Evolutionary conservation across 148 eudicot genomes (phyloP).

Genomic region (Cornus suecica): DNA sequence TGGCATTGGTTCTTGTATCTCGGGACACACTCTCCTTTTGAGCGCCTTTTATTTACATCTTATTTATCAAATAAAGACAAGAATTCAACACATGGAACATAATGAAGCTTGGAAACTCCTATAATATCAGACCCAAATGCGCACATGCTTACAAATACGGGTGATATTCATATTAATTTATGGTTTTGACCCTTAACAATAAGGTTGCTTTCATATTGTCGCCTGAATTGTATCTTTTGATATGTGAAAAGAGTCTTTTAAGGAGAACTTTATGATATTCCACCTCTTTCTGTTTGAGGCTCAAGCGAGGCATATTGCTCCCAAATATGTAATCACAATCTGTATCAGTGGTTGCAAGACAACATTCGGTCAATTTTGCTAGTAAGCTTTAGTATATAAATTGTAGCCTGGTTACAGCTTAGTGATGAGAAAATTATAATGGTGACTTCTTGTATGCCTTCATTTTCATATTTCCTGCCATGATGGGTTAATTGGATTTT

Average conservation of each 20-base stretch:
- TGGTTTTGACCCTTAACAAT: neutral
- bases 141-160: neutral
- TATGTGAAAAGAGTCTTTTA: neutral
- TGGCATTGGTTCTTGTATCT: no score
- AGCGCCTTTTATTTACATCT: no score
- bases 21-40: no score
- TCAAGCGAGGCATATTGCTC: neutral
- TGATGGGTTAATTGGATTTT: neutral
- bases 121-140: neutral
- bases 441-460: neutral
- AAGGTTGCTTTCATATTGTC: neutral
- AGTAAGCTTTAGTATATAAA: neutral
- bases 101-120: no score
- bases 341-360: neutral
- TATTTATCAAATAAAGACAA: no score
- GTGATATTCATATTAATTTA: neutral
- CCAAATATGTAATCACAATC: neutral
- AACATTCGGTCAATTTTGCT: neutral
- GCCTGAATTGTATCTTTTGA: neutral
- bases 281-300: neutral
- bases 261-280: neutral
- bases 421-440: constrained; percentile 1
- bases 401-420: neutral
- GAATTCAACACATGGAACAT: no score
- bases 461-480: neutral